Evolutionary conservation across 2,329 filamentous ascomycete genomes (phyloP).

Genomic region (Zymoseptoria ardabiliae): DNA sequence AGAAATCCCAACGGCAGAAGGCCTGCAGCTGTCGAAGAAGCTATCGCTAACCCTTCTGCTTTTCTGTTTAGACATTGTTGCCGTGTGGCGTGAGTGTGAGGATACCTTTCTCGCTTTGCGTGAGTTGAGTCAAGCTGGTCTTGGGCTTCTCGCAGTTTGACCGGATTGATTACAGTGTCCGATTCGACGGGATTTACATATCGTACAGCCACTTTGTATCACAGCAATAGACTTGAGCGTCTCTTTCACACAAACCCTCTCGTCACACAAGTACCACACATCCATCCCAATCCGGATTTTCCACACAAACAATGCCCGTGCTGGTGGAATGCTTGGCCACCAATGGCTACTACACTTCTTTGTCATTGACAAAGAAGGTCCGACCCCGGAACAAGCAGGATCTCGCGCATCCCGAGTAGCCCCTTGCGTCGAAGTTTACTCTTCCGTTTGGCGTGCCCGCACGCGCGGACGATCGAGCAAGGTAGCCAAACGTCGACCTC

Average conservation of each 20-base stretch:
- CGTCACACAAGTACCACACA: not conserved
- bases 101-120: not conserved
- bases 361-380: conserved; percentile 5
- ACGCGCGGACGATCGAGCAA: not conserved
- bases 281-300: not conserved
- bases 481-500: not conserved
- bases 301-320: not conserved
- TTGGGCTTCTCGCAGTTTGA: not conserved
- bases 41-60: not conserved
- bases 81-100: not conserved
- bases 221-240: not conserved
- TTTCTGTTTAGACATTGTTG: not conserved
- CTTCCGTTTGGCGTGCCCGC: not conserved
- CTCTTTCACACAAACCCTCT: not conserved
- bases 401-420: not conserved
- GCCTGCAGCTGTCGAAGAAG: not conserved
- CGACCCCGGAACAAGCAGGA: not conserved
- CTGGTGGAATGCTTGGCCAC: conserved; percentile 14
- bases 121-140: not conserved
- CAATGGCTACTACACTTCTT: conserved; percentile 5
- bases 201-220: not conserved
- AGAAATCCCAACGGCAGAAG: not conserved
- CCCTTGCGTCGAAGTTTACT: not conserved
- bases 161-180: not conserved
- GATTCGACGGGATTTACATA: not conserved